Evolutionary conservation across 164 flowering plant genomes (phyloP).

Genomic region (Tetracentron sinense): DNA sequence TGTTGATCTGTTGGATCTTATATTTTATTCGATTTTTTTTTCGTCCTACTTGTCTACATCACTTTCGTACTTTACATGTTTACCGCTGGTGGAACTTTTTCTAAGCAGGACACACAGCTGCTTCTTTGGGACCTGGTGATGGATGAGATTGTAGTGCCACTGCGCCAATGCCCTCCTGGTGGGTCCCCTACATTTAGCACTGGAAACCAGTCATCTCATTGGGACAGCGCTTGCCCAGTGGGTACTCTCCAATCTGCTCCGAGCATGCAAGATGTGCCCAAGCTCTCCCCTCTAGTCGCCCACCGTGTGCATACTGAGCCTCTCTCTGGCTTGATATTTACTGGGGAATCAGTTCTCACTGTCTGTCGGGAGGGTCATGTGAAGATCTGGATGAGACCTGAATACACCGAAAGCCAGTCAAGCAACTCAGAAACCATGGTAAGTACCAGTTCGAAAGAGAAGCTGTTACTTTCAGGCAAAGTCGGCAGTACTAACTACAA

Average conservation of each 20-base stretch:
- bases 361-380: constrained; percentile 87
- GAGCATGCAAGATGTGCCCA: constrained; percentile 91
- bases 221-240: constrained; percentile 66
- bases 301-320: constrained; percentile 95
- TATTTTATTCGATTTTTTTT: too few species aligned
- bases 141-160: constrained; percentile 94
- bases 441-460: constrained; percentile 55
- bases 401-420: constrained; percentile 51
- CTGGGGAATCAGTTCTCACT: constrained; percentile 80
- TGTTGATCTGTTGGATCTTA: background rate
- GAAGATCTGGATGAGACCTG: constrained; percentile 92
- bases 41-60: background rate
- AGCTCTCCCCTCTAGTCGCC: constrained; percentile 79
- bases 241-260: constrained; percentile 95
- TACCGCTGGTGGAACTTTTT: too few species aligned
- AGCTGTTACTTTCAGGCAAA: constrained; percentile 35
- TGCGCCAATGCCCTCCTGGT: constrained; percentile 76
- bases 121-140: constrained; percentile 90
- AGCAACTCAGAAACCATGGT: constrained; percentile 42
- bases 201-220: constrained; percentile 84
- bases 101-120: constrained; percentile 80
- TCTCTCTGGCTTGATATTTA: constrained; percentile 81
- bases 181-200: constrained; percentile 88
- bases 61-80: too few species aligned
- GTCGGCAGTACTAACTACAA: constrained; percentile 39